Percentiles rank a stretch among this genome's conserved stretches.
Conservation (phyloP, 192 early-diverging fungal genomes). For the Backusella westeae region DNA sequence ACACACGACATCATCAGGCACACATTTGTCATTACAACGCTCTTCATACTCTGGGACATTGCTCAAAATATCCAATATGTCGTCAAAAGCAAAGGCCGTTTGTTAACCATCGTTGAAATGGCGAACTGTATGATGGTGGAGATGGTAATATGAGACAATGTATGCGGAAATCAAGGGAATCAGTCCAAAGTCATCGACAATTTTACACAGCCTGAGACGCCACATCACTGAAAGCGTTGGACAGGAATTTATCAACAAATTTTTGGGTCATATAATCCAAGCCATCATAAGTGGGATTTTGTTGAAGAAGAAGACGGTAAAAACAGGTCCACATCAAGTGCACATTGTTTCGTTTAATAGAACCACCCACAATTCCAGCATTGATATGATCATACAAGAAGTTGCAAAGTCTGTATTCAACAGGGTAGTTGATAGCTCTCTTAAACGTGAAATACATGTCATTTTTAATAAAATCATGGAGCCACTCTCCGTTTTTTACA, state of each 20-base stretch:
- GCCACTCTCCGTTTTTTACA: too few species aligned
- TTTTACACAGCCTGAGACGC: slow-evolving; percentile 74
- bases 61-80: slow-evolving; percentile 74
- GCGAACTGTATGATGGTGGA: slow-evolving; percentile 77
- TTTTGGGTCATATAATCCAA: slow-evolving; percentile 66
- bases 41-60: slow-evolving; percentile 88
- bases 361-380: slow-evolving; percentile 88
- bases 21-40: slow-evolving; percentile 79
- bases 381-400: slow-evolving; percentile 87
- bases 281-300: slow-evolving; percentile 97
- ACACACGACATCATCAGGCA: slow-evolving; percentile 46
- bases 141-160: slow-evolving; percentile 92
- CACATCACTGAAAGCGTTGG: slow-evolving; percentile 71
- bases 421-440: slow-evolving; percentile 41
- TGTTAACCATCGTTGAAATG: slow-evolving; percentile 61
- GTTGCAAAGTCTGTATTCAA: slow-evolving; percentile 76
- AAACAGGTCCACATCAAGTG: slow-evolving; percentile 95
- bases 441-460: too few species aligned
- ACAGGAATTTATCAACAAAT: slow-evolving; percentile 75
- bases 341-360: slow-evolving; percentile 91
- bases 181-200: slow-evolving; percentile 66
- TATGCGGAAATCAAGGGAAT: slow-evolving; percentile 71
- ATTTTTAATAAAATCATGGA: too few species aligned
- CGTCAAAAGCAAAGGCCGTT: slow-evolving; percentile 45
- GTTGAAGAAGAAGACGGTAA: slow-evolving; percentile 83